Percentiles rank a stretch among this genome's conserved stretches.
phyloP scores from a whole-genome alignment of 768 basidiomycete species.

The Phanerochaete sordida region DNA sequence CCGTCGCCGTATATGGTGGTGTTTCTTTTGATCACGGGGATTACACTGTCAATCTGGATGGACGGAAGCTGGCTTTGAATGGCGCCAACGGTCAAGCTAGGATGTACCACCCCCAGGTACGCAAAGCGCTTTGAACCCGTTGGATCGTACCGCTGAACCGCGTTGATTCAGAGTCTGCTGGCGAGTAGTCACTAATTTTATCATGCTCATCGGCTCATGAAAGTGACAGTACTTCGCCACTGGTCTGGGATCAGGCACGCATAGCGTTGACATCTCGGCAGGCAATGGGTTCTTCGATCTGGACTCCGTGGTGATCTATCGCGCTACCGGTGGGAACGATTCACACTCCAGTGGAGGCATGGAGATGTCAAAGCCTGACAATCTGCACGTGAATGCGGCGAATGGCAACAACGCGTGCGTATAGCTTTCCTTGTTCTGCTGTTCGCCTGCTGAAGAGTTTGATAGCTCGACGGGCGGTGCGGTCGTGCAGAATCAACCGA shows the following conservation, averaged over 20 bases:
- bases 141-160: too few relatives aligned
- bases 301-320: slow-evolving; percentile 37
- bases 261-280: slow-evolving; percentile 36
- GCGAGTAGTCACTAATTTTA: slow-evolving; percentile 11
- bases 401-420: slow-evolving; percentile 5
- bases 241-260: slow-evolving; percentile 34
- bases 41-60: slow-evolving; percentile 45
- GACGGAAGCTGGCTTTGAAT: slow-evolving; percentile 27
- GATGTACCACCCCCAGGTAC: slow-evolving; percentile 31
- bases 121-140: too few relatives aligned
- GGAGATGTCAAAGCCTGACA: neutral
- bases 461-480: neutral
- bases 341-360: neutral
- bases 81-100: slow-evolving; percentile 35
- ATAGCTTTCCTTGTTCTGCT: too few relatives aligned
- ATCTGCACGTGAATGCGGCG: neutral
- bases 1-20: slow-evolving; percentile 52
- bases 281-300: slow-evolving; percentile 39
- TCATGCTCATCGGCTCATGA: neutral
- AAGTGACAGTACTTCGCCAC: slow-evolving; percentile 37
- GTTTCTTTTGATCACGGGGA: slow-evolving; percentile 49
- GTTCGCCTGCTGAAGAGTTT: neutral
- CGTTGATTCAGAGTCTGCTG: slow-evolving; percentile 25
- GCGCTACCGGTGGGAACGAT: neutral
- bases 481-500: neutral